phyloP scores from a whole-genome alignment of 2,329 filamentous ascomycete genomes.

The Cladosporium sp. region DNA sequence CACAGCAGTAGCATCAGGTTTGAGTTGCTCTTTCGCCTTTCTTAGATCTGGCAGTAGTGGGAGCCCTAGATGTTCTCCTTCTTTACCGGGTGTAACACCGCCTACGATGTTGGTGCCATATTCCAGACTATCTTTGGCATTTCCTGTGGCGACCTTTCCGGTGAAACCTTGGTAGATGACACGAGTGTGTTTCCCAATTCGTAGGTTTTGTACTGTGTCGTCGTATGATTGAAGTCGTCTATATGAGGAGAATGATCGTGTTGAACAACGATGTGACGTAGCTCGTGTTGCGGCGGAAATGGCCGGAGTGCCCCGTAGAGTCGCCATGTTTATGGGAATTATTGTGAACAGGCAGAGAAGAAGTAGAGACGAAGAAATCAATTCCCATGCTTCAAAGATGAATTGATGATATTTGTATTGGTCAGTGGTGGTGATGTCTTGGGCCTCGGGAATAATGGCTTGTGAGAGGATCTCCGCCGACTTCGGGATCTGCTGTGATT shows the following conservation, averaged over 20 bases:
- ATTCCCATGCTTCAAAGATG: background rate
- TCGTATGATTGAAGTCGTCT: conserved; percentile 43
- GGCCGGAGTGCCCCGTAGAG: conserved; percentile 19
- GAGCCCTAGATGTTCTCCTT: conserved; percentile 66
- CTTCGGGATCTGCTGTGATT: conserved; percentile 6
- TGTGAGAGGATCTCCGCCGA: conserved; percentile 6
- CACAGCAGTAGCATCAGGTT: conserved; percentile 72
- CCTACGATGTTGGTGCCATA: conserved; percentile 80
- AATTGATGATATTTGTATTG: background rate
- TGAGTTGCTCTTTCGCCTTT: conserved; percentile 63
- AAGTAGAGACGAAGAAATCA: background rate
- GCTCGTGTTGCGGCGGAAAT: conserved; percentile 5
- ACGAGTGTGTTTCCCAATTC: conserved; percentile 60
- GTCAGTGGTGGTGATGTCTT: background rate
- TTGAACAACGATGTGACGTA: background rate
- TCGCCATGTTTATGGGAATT: conserved; percentile 17
- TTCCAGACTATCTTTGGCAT: conserved; percentile 68
- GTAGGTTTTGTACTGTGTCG: conserved; percentile 61
- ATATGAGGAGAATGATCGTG: conserved; percentile 25
- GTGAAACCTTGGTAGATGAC: conserved; percentile 71
- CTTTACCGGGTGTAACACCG: conserved; percentile 66
- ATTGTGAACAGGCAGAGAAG: background rate
- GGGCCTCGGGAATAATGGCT: conserved; percentile 9
- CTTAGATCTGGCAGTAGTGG: conserved; percentile 66
- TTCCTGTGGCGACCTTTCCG: conserved; percentile 64